Base-by-base conservation (phyloP, 2,329 filamentous ascomycete species). In the Paecilomyces sp. region DNA sequence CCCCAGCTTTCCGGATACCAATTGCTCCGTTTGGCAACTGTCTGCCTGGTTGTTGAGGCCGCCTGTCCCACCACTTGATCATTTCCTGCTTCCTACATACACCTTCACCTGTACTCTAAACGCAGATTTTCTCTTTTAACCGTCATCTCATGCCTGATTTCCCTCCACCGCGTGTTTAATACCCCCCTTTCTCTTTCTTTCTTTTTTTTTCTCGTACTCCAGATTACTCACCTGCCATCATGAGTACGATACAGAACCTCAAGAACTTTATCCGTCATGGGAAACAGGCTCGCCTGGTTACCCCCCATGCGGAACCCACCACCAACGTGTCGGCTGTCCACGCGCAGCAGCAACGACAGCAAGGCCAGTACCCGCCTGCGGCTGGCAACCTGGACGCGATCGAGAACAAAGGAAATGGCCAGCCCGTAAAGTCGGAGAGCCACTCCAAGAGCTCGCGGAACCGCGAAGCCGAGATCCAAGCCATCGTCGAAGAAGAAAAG, bases 181-280 rank as follows among this genome's bases (percentile, higher is more conserved):
- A 53, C 47, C 18, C 41, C 41, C 18, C n/a, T 22, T 47, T 47
- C 18, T 18, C 7, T 47, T 18, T 22, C 31, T 31, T n/a, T 34
- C 56, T 28, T 28, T 28, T 28, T 5, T 5, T 22, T 54, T 34
- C 31, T 30, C 28, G 24, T 53, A 51, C 56, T 58, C 56, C 36
- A 56, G 54, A 55, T 51, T 28, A 13, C 55, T 47, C 34, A 36
- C 34, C 60, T 9, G 54, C 50, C 58, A 63, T 55, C 71, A 87
- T 87, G 85, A 85, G 83, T 69, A 85, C 85, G 54, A 96, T 97
- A 80, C 93, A 97, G 80, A 94, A 94, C 74, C 85, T 97, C 70
- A 97, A 97, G 80, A 97, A 97, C 78, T 95, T 97, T 78, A 94
- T 97, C 78, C 90, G 93, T 66, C 93, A 97, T 82, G 93, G 93